A percentile compares a stretch with the other conserved stretches of the same genome.
Evolutionary conservation across 2,329 filamentous ascomycete genomes (phyloP).

Genomic region (Huntiella bhutanensis): DNA sequence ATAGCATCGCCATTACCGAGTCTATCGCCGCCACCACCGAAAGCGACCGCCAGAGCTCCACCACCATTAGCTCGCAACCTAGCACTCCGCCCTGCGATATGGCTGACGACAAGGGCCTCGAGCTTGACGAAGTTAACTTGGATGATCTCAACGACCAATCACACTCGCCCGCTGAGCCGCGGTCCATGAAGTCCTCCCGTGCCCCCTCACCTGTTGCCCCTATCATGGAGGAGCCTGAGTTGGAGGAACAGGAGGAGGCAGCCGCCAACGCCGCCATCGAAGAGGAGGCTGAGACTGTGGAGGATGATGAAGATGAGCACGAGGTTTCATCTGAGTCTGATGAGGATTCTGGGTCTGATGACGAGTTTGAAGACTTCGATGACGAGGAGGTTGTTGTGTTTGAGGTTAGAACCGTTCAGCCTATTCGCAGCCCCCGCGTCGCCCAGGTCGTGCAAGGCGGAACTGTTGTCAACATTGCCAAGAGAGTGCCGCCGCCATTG

Average conservation of each 20-base stretch:
- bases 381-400: constrained; percentile 50
- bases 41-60: constrained; percentile 10
- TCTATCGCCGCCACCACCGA: constrained; percentile 9
- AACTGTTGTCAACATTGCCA: constrained; percentile 68
- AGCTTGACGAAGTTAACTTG: constrained; percentile 1
- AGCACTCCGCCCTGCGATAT: constrained; percentile 10
- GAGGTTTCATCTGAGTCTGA: constrained; percentile 16
- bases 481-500: constrained; percentile 57
- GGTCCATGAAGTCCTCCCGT: too few species aligned
- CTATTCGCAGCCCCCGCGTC: constrained; percentile 34
- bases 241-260: neutral
- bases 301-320: constrained; percentile 16
- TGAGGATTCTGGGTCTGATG: constrained; percentile 23
- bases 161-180: too few species aligned
- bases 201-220: too few species aligned
- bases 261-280: neutral
- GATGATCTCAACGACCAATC: neutral
- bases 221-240: too few species aligned
- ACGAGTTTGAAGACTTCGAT: constrained; percentile 28
- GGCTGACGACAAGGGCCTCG: constrained; percentile 5
- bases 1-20: constrained; percentile 14
- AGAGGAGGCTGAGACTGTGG: neutral
- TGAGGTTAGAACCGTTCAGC: constrained; percentile 36
- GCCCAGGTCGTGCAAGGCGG: constrained; percentile 51
- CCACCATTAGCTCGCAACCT: constrained; percentile 9